phyloP scores from a whole-genome alignment of 495 filamentous ascomycete genomes.

The Thermochaetoides thermophila region DNA sequence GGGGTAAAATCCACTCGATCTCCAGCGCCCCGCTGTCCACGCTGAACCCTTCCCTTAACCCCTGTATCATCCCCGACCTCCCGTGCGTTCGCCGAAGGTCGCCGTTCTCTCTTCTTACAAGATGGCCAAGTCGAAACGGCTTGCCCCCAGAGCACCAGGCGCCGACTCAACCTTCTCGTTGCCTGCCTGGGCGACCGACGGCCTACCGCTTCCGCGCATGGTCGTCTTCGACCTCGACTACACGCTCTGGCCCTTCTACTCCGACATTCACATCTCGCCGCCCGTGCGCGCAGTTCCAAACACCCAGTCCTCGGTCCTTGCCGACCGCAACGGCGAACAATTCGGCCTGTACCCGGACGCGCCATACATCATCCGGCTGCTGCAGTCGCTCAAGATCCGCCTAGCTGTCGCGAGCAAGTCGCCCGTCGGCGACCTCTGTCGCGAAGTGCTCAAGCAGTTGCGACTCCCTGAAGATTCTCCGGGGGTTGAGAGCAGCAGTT shows the following conservation, averaged over 20 bases:
- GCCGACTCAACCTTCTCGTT: constrained; percentile 3
- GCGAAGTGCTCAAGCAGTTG: constrained; percentile 64
- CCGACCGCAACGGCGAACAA: constrained; percentile 54
- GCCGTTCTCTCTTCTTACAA: too few species aligned
- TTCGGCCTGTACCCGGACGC: constrained; percentile 75
- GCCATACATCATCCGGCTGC: constrained; percentile 51
- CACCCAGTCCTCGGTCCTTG: constrained; percentile 34
- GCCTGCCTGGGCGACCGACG: constrained; percentile 45
- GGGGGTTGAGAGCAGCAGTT: constrained; percentile 1
- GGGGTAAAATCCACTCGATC: background rate
- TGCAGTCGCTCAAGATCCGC: constrained; percentile 34
- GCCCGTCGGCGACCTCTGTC: constrained; percentile 59
- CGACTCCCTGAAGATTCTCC: constrained; percentile 27
- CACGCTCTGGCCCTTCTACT: constrained; percentile 96
- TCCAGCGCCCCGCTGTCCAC: too few species aligned
- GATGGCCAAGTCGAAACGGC: constrained; percentile 9
- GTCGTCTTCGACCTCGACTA: constrained; percentile 94
- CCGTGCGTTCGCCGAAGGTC: too few species aligned
- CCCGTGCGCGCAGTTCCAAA: constrained; percentile 50
- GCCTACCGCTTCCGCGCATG: constrained; percentile 65
- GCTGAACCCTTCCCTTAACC: too few species aligned
- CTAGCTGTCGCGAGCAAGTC: constrained; percentile 77
- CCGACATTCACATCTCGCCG: constrained; percentile 77
- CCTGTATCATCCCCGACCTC: background rate
- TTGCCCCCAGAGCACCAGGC: constrained; percentile 2